Percentiles rank a stretch among this genome's conserved stretches.
Conservation (phyloP, 106 monocot genomes). For the Acorus gramineus region DNA sequence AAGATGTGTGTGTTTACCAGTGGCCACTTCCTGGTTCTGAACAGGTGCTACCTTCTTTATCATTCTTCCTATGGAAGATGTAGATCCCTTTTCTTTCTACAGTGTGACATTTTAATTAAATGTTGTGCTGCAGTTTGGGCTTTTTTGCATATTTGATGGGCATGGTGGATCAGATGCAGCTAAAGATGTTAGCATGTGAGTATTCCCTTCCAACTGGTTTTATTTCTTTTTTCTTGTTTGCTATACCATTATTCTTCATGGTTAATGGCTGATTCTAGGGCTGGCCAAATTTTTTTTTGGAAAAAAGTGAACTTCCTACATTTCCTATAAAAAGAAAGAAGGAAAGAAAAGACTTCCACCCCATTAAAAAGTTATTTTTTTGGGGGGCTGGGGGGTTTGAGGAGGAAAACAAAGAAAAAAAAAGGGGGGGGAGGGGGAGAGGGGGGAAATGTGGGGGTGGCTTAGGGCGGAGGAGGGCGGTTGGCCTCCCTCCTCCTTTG, state of each 20-base stretch:
- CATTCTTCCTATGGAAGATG: background rate
- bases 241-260: background rate
- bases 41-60: slow-evolving; percentile 32
- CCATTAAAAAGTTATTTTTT: too few species aligned
- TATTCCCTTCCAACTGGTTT: slow-evolving; percentile 8
- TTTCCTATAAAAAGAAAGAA: too few species aligned
- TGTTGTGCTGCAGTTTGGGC: slow-evolving; percentile 65
- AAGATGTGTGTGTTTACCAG: slow-evolving; percentile 60
- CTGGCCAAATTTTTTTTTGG: too few species aligned
- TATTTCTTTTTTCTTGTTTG: background rate
- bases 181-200: slow-evolving; percentile 68
- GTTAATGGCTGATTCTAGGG: background rate
- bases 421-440: too few species aligned
- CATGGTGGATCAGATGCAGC: slow-evolving; percentile 92
- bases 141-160: slow-evolving; percentile 90
- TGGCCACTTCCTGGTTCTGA: slow-evolving; percentile 73
- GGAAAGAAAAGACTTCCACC: too few species aligned
- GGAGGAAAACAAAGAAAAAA: too few species aligned
- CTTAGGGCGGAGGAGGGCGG: too few species aligned
- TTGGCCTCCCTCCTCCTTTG: too few species aligned
- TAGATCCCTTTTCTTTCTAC: background rate
- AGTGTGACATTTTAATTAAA: slow-evolving; percentile 8
- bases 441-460: too few species aligned
- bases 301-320: too few species aligned
- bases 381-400: too few species aligned